A percentile compares a stretch with the other conserved stretches of the same genome.
These are phyloP conservation scores for Nemania bipapillata DNA, from an alignment of 2,329 filamentous ascomycete species.

Conservation along the genomic window DNA sequence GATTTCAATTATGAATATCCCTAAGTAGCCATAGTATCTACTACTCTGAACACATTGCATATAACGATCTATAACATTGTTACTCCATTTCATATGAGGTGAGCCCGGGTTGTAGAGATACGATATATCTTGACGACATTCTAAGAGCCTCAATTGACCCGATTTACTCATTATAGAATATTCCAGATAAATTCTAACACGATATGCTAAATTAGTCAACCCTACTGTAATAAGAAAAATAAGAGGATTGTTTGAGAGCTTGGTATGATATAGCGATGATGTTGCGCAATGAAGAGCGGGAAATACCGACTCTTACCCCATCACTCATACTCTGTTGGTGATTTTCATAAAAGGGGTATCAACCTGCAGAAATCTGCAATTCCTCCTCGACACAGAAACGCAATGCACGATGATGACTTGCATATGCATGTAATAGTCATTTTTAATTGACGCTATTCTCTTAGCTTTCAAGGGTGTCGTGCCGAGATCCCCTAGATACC, in stretches of 20 bases:
- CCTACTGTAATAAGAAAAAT: no score
- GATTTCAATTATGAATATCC: no score
- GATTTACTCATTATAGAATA: no score
- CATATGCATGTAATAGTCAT: background rate
- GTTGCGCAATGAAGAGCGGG: no score
- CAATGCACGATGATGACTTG: background rate
- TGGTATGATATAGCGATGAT: no score
- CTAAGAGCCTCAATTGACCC: background rate
- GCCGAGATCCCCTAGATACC: background rate
- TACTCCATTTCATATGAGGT: background rate
- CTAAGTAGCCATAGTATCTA: no score
- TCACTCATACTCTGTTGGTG: background rate
- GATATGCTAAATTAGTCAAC: no score
- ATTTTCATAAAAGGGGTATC: background rate
- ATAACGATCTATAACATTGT: no score
- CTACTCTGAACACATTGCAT: no score
- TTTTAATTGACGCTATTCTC: background rate
- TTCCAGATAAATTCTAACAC: no score
- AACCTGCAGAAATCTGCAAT: background rate
- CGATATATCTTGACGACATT: background rate
- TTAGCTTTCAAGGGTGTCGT: background rate
- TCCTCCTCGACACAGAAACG: background rate
- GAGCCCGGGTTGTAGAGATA: background rate
- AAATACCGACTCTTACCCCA: no score
- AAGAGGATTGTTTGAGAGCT: no score